Evolutionary conservation across 768 basidiomycete genomes (phyloP), one percentile per base, ranked within the genome.

Genomic region (Amanita molliuscula): DNA sequence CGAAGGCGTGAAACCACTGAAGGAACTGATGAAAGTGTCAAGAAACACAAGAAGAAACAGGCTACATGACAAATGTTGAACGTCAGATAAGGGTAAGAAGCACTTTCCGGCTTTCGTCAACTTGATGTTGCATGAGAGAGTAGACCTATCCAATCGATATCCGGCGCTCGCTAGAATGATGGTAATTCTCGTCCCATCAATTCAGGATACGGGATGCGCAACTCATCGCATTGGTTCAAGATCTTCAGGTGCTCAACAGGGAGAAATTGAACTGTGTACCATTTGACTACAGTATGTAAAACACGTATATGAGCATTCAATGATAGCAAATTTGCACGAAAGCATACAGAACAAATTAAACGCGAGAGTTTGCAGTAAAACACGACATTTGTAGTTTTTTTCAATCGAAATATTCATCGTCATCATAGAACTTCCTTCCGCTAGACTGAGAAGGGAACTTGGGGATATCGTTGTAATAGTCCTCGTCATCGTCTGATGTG

Each of bases 1-100:
- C 64, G 67, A 40, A 62, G 57, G 28, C 63, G 64, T 37, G 44
- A 51, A 23, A 41, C 55, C 18, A 53, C 48, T 6, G 63, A 58
- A 46, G 46, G 54, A 11, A 59, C 58, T 4, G 60, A 53, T 23
- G 61, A 57, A 5, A 49, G 52, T 37, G 61, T 54, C 54, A 59
- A 62, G 38, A 73, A 65, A 54, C 69, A 65, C 56, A 67, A 65
- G 45, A 68, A 64, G 58, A 66, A 59, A 7, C 48, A 49, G 25
- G 48, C 8, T 21, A 48, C 48, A 16, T 47, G 46, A 47, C 46
- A 23, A n/a, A n/a, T n/a, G n/a, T n/a, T 11, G 23, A 21, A 25
- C 3, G 35, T 21, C 6, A 15, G 15, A 23, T 11, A 35, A 37
- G 18, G n/a, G 44, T 18, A 33, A 3, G 4, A 20, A 18, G 16